These are phyloP conservation scores for Cicer arietinum DNA, from an alignment of 306 rosid species.

Conservation along the genomic window DNA sequence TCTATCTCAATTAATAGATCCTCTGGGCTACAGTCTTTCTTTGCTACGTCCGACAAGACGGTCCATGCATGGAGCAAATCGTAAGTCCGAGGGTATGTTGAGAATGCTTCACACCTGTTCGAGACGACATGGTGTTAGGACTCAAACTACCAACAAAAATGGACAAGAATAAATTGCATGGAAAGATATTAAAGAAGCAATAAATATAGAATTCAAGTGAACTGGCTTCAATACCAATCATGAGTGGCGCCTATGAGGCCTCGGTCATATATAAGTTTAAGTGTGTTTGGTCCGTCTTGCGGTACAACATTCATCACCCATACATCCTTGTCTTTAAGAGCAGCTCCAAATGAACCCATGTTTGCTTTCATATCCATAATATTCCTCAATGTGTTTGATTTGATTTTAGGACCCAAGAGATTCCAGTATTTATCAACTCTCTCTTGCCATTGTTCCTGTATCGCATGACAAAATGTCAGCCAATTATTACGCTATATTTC, in stretches of 20 bases:
- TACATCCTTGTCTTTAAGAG: conserved; percentile 77
- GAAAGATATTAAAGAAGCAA: conserved; percentile 15
- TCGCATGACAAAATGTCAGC: conserved; percentile 40
- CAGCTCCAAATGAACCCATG: conserved; percentile 95
- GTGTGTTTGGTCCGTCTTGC: conserved; percentile 84
- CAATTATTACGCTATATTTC: conserved; percentile 22
- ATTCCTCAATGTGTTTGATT: conserved; percentile 74
- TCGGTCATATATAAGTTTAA: conserved; percentile 88
- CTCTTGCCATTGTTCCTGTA: conserved; percentile 79
- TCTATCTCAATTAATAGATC: conserved; percentile 92
- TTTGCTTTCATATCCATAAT: conserved; percentile 96
- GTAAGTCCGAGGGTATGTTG: conserved; percentile 93
- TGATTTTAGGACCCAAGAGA: conserved; percentile 69
- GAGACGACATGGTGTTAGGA: conserved; percentile 35
- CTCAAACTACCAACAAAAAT: conserved; percentile 19
- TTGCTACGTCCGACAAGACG: conserved; percentile 76
- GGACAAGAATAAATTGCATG: conserved; percentile 27
- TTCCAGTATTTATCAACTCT: conserved; percentile 90
- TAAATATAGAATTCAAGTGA: conserved; percentile 10
- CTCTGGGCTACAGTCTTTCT: conserved; percentile 74
- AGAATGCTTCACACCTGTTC: conserved; percentile 85
- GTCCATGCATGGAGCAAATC: conserved; percentile 92
- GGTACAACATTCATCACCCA: conserved; percentile 99
- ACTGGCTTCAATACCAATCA: conserved; percentile 65
- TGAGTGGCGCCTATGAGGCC: conserved; percentile 87